Evolutionary conservation across 2,329 filamentous ascomycete species (phyloP).

Genomic region (Penicillium brevicompactum): DNA sequence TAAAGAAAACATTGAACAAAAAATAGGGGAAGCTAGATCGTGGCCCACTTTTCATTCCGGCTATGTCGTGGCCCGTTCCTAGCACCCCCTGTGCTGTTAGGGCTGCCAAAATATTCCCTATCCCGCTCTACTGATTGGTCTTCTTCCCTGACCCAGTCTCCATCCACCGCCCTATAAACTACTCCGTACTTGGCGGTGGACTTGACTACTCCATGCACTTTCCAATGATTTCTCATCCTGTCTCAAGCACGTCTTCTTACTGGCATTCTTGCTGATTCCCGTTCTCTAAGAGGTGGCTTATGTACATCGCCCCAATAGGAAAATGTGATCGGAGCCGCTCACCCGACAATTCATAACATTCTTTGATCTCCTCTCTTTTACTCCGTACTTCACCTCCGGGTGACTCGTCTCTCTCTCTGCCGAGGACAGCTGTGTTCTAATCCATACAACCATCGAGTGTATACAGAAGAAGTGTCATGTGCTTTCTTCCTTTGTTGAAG

Average conservation of each 20-base stretch:
- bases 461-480: background rate
- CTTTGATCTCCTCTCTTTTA: background rate
- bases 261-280: background rate
- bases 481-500: background rate
- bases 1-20: background rate
- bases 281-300: background rate
- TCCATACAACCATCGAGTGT: background rate
- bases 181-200: conserved; percentile 5
- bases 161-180: background rate
- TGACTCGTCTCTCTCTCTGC: background rate
- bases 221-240: conserved; percentile 1
- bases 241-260: background rate
- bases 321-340: background rate
- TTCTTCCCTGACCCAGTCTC: background rate
- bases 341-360: background rate
- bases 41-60: conserved; percentile 23
- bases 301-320: background rate
- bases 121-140: background rate
- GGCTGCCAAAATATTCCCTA: conserved; percentile 5
- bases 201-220: background rate
- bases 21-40: conserved; percentile 8
- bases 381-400: background rate
- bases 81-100: conserved; percentile 12
- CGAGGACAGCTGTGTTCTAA: background rate
- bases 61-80: conserved; percentile 21